Conservation (phyloP, 139 green algal species). For the Nannochloris sp. region DNA sequence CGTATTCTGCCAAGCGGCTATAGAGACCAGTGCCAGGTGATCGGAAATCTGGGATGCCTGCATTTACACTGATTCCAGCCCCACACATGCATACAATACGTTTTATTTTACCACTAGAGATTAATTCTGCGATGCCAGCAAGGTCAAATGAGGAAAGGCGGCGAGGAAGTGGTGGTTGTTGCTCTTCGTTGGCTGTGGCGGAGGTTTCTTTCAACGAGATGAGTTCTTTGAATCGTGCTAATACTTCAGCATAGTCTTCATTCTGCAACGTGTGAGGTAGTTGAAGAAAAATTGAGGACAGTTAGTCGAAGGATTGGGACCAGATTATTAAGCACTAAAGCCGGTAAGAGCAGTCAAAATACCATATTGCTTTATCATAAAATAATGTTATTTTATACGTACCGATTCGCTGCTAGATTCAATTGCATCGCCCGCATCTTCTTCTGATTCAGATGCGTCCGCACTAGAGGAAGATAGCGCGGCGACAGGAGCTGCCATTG, state of each 20-base stretch:
- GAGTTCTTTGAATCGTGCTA: neutral
- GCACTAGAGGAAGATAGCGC: no score
- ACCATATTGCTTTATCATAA: no score
- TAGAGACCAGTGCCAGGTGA: slow-evolving; percentile 60
- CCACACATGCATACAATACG: slow-evolving; percentile 57
- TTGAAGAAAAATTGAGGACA: no score
- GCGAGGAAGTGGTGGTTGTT: neutral
- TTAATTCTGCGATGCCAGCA: slow-evolving; percentile 34
- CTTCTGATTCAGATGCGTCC: no score
- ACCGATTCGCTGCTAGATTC: no score
- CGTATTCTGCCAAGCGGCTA: slow-evolving; percentile 51
- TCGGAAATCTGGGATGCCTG: slow-evolving; percentile 68
- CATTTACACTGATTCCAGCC: slow-evolving; percentile 62
- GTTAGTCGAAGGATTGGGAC: no score
- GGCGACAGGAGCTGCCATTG: no score
- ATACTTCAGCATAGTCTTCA: neutral
- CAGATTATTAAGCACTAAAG: no score
- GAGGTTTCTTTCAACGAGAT: neutral
- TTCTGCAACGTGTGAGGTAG: neutral
- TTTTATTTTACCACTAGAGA: neutral
- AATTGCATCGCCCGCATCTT: no score
- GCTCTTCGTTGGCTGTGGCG: neutral
- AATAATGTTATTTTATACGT: no score
- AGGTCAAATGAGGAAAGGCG: slow-evolving; percentile 29
- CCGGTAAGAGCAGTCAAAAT: no score